Evolutionary conservation across 2,329 filamentous ascomycete species (phyloP), one percentile per base, ranked within the genome.

Genomic region (Beauveria sp.): DNA sequence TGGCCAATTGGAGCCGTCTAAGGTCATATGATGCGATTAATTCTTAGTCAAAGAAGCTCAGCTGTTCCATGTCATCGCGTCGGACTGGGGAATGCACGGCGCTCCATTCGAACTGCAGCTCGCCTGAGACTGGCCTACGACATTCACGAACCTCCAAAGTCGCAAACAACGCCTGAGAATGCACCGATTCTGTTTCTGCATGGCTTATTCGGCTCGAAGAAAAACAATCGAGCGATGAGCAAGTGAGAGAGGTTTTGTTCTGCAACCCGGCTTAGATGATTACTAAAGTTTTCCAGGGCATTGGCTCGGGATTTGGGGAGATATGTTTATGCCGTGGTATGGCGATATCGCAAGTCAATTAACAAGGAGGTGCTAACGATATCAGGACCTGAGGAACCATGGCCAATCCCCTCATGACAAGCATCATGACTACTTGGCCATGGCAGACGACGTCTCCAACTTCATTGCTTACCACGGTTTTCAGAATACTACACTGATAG

Each of bases 171-270:
- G 28, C 70, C 74, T 60, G 72, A 79, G 69, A 71, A 74, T 63
- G 74, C 77, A 45, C 90, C 93, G 2, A 91, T 98, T 65, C 76
- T 98, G 64, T 89, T 98, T 67, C 85, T 98, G 70, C 93, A 98
- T 73, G 93, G 95, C 1, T 80, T 98, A 12, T 97, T 98, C 70
- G 93, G 93, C 22, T 96, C 91, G 43, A 96, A 96, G 78, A 92
- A 91, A 78, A 98, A 98, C 73, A 96, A 97, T 73, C 82, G 93
- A 73, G 90, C 84, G 70, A 95, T 98, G 65, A 96, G 92, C 88
- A 96, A 92, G 93, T 96, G 80, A 73, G 88, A 77, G 54, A 50
- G 34, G 34, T 53, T 49, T 42, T 9, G 7, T 65, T 20, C 7
- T 53, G 65, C 45, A 5, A n/a, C 8, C 12, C 43, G 7, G 5